phyloP scores from a whole-genome alignment of 2,329 filamentous ascomycete genomes.

The Leptographium galeiforme region DNA sequence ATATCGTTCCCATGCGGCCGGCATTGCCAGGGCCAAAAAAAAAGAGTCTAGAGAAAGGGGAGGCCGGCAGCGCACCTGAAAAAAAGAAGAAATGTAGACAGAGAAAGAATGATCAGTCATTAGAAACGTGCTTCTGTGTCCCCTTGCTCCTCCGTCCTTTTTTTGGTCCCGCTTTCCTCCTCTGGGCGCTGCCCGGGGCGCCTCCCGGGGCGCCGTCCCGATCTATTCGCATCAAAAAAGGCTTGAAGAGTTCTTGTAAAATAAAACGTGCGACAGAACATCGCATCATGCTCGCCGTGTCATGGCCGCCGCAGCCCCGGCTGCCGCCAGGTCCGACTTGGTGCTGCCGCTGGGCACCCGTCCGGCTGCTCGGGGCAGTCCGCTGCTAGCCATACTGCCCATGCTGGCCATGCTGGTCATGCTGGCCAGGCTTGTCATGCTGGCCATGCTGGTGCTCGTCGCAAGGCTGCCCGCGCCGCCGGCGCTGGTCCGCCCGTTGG shows the following conservation, averaged over 20 bases:
- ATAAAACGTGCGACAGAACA: neutral
- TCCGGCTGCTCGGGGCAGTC: conserved; percentile 41
- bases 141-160: neutral
- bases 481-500: conserved; percentile 31
- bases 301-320: conserved; percentile 47
- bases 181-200: neutral
- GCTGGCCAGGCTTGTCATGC: conserved; percentile 16
- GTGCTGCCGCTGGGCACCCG: conserved; percentile 33
- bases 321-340: conserved; percentile 45
- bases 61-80: neutral
- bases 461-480: conserved; percentile 19
- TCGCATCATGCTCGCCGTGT: conserved; percentile 29
- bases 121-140: neutral
- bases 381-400: conserved; percentile 25
- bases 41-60: neutral
- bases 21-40: neutral
- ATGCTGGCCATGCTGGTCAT: conserved; percentile 21
- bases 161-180: neutral
- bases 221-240: neutral
- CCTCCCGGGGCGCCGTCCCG: neutral
- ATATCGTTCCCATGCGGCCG: neutral
- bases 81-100: neutral
- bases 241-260: neutral
- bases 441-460: conserved; percentile 12
- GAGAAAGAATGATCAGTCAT: neutral